Evolutionary conservation across 2,329 filamentous ascomycete genomes (phyloP), one percentile per base, ranked within the genome.

Genomic region (Orbilia blumenaviensis): DNA sequence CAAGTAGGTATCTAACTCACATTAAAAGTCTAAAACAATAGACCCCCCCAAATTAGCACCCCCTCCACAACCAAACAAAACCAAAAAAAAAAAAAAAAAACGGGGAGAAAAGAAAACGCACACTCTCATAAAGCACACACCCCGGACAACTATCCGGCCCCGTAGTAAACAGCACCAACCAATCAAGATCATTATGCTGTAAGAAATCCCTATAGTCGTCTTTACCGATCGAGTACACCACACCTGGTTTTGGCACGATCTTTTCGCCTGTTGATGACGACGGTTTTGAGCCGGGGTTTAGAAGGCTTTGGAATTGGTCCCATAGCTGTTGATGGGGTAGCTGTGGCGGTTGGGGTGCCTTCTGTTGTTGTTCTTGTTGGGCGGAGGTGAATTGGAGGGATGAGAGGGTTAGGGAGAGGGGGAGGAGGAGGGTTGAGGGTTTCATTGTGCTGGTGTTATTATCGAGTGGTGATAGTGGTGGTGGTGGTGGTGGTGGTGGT

Each of bases 141-240:
- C 71, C 71, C 4, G 71, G 71, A 68, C 71, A 75, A 27, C 27
- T 75, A 21, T 75, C 71, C n/a, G 36, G 9, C 1, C 63, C 56
- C 4, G 71, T 75, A 3, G 71, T 68, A 18, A 67, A 75, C 52
- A 68, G 23, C 36, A 68, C 36, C 56, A 75, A 50, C 63, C 63
- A 75, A 8, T 75, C 71, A 8, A 68, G 34, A 32, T 75, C 58
- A 4, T 66, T 68, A 38, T 48, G n/a, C 56, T 68, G 44, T 8
- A 75, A 29, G 38, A 68, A 9, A 1, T 62, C 29, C 1, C 58
- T 46, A 27, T 48, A 67, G 48, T 68, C 68, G 9, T 38, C 23
- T 9, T 3, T 48, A 14, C 42, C 56, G 27, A 75, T 60, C 0
- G 34, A 18, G 23, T 68, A 48, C 0, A 75, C 29, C 12, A 64